Evolutionary conservation across 192 early-diverging fungal genomes (phyloP).

Genomic region (Umbelopsis sp.): DNA sequence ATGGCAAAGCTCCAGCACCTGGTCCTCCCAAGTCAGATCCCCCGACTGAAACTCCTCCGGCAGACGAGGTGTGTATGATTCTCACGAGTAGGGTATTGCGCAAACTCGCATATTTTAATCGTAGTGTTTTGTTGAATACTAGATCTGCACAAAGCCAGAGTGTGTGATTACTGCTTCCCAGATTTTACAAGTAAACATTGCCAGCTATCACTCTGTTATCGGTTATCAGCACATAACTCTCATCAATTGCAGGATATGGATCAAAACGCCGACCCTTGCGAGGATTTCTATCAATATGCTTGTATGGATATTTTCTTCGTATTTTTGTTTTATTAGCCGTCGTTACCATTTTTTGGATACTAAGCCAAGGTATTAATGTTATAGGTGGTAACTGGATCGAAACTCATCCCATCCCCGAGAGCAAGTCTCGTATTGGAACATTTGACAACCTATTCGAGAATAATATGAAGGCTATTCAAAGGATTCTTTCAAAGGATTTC

Average conservation of each 20-base stretch:
- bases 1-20: conserved; percentile 6
- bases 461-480: conserved; percentile 41
- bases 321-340: neutral
- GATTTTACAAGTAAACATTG: conserved; percentile 43
- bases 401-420: conserved; percentile 62
- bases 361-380: neutral
- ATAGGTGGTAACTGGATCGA: conserved; percentile 60
- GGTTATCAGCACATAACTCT: neutral
- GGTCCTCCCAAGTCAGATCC: conserved; percentile 11
- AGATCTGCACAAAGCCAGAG: conserved; percentile 54
- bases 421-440: conserved; percentile 45
- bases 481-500: conserved; percentile 46
- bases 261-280: conserved; percentile 58
- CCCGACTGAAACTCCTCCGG: conserved; percentile 14
- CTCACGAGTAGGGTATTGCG: too few relatives aligned
- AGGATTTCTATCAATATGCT: conserved; percentile 68
- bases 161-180: conserved; percentile 65
- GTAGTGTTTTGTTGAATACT: neutral
- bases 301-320: conserved; percentile 44
- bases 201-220: neutral
- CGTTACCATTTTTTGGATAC: neutral
- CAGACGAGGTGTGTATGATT: neutral
- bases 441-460: conserved; percentile 15
- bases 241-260: conserved; percentile 50
- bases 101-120: neutral